Conservation (phyloP, 192 early-diverging fungal genomes). For the Chytriomyces hyalinus region DNA sequence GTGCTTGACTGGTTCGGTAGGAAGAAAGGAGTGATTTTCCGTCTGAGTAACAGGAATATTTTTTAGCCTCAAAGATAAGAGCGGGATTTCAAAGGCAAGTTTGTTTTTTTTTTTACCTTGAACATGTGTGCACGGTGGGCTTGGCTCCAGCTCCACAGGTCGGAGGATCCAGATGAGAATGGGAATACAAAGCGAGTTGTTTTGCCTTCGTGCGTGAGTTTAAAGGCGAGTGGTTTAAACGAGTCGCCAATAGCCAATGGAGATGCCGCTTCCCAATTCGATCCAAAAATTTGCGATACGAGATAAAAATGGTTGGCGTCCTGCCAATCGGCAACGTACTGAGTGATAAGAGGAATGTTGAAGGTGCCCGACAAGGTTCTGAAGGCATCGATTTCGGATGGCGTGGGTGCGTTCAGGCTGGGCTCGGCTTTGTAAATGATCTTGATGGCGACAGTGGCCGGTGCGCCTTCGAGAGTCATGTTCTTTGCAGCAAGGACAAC, state of each 20-base stretch:
- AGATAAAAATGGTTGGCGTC: constrained; percentile 35
- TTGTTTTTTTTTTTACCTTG: not conserved
- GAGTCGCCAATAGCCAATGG: not conserved
- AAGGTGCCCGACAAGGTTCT: not conserved
- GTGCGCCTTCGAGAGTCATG: not conserved
- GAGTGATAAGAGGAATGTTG: not conserved
- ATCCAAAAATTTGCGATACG: constrained; percentile 32
- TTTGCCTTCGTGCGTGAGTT: not conserved
- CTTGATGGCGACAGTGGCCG: constrained; percentile 26
- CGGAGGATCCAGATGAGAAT: constrained; percentile 11
- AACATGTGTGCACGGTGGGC: constrained; percentile 10
- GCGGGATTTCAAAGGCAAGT: not conserved
- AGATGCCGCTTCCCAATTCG: constrained; percentile 16
- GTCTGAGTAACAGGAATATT: not conserved
- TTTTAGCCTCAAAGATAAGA: not conserved
- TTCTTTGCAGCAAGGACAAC: constrained; percentile 28
- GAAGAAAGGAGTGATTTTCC: constrained; percentile 4
- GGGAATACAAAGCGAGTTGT: not conserved
- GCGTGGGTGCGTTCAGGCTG: not conserved
- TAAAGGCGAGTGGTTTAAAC: not conserved
- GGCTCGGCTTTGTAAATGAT: constrained; percentile 30
- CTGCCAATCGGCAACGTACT: constrained; percentile 19
- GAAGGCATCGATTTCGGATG: constrained; percentile 26
- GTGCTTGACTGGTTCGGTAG: constrained; percentile 24
- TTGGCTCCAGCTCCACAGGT: constrained; percentile 23